Evolutionary conservation across 805 yeast species (phyloP).

Genomic region (Kregervanrija pseudodelftensis): DNA sequence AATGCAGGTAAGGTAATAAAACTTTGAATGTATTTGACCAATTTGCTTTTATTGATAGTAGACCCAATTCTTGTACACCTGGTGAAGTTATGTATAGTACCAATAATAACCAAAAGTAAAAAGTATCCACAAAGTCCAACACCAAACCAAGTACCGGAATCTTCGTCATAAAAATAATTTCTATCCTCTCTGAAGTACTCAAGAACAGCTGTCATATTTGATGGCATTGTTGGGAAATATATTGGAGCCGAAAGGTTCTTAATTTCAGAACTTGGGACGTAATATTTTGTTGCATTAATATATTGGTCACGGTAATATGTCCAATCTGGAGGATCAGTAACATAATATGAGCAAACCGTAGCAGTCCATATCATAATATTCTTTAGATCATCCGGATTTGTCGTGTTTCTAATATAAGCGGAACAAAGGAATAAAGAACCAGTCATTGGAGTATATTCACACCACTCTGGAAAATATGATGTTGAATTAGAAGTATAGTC

Average conservation of each 20-base stretch:
- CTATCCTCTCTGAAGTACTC: conserved; percentile 6
- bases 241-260: conserved; percentile 5
- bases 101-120: conserved; percentile 30
- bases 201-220: conserved; percentile 8
- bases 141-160: conserved; percentile 27
- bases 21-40: conserved; percentile 29
- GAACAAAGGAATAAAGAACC: conserved; percentile 13
- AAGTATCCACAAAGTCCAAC: conserved; percentile 33
- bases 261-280: neutral
- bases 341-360: conserved; percentile 5
- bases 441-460: conserved; percentile 14
- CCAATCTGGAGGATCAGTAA: conserved; percentile 12
- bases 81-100: conserved; percentile 29
- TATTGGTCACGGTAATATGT: conserved; percentile 16
- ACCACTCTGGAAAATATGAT: neutral
- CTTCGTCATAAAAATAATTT: conserved; percentile 18
- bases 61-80: conserved; percentile 24
- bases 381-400: too few species aligned
- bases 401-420: neutral
- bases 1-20: conserved; percentile 35
- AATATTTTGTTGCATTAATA: conserved; percentile 20
- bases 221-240: neutral
- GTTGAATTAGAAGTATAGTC: too few species aligned
- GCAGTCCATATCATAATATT: conserved; percentile 2
- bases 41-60: conserved; percentile 11